A percentile compares a stretch with the other conserved stretches of the same genome.
Conservation (phyloP, 2,329 filamentous ascomycete species). For the Penicillium sp. region DNA sequence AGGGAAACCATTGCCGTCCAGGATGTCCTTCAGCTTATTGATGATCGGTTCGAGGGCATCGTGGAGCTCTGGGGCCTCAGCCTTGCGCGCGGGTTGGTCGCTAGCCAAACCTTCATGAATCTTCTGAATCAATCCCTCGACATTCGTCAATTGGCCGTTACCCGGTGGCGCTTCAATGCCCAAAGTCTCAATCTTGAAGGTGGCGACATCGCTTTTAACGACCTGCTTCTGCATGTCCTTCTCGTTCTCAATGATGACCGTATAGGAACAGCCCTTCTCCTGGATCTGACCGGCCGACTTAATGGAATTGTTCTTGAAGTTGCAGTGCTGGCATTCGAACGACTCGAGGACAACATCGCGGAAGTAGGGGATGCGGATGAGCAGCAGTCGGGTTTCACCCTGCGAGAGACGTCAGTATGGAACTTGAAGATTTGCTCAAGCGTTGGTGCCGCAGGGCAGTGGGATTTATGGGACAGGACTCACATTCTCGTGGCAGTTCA, state of each 20-base stretch:
- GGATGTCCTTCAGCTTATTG: conserved; percentile 66
- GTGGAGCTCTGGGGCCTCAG: conserved; percentile 70
- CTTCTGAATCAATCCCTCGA: conserved; percentile 78
- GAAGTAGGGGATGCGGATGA: conserved; percentile 94
- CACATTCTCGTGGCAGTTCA: conserved; percentile 79
- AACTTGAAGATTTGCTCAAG: not conserved
- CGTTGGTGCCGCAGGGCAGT: not conserved
- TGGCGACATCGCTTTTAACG: conserved; percentile 83
- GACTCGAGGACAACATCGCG: conserved; percentile 97
- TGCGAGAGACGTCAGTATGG: conserved; percentile 34
- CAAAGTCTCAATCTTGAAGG: conserved; percentile 81
- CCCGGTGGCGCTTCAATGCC: conserved; percentile 90
- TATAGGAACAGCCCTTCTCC: conserved; percentile 77
- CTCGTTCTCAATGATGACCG: conserved; percentile 67
- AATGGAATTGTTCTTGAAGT: conserved; percentile 86
- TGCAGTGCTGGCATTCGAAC: conserved; percentile 85
- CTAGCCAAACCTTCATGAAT: conserved; percentile 75
- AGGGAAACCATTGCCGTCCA: conserved; percentile 71
- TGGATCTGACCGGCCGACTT: conserved; percentile 90
- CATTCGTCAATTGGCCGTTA: conserved; percentile 84
- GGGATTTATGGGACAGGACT: conserved; percentile 28
- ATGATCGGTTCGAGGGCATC: conserved; percentile 74
- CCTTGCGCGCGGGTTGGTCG: conserved; percentile 76
- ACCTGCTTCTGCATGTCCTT: conserved; percentile 79
- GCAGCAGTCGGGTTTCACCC: conserved; percentile 78